Evolutionary conservation across 768 basidiomycete genomes (phyloP).

Genomic region (Mycena alexandri): DNA sequence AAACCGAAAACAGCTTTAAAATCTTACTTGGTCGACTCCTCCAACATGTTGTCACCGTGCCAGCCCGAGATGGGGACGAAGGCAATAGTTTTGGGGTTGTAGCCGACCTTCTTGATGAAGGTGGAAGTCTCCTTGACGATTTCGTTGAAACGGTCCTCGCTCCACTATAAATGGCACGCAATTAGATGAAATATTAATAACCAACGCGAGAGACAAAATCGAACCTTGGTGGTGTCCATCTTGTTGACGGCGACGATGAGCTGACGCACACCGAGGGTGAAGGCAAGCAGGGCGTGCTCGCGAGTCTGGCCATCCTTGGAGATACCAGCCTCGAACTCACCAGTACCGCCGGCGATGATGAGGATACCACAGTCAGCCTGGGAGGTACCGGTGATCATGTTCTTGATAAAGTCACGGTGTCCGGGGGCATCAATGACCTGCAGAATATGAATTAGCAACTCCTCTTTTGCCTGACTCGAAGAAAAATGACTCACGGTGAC

Average conservation of each 20-base stretch:
- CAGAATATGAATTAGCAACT: constrained; percentile 37
- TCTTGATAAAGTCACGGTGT: constrained; percentile 99
- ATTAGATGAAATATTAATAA: not conserved
- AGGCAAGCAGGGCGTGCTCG: constrained; percentile 99
- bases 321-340: constrained; percentile 99
- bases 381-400: constrained; percentile 99
- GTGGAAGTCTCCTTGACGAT: constrained; percentile 97
- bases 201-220: constrained; percentile 30
- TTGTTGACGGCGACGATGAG: constrained; percentile 99
- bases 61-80: constrained; percentile 99
- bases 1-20: not conserved
- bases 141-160: constrained; percentile 99
- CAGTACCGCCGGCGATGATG: constrained; percentile 99
- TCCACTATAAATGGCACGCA: constrained; percentile 75
- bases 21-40: constrained; percentile 93
- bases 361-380: constrained; percentile 99
- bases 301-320: constrained; percentile 99
- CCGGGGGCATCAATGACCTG: constrained; percentile 99
- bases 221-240: constrained; percentile 99
- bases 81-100: constrained; percentile 98
- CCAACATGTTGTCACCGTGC: constrained; percentile 99
- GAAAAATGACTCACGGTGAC: constrained; percentile 77
- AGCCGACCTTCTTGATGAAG: constrained; percentile 99
- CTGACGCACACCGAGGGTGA: constrained; percentile 99
- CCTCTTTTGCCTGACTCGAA: constrained; percentile 27